A percentile compares a stretch with the other conserved stretches of the same genome.
Evolutionary conservation across 495 filamentous ascomycete genomes (phyloP).

Genomic region (Penicillium robsamsonii): DNA sequence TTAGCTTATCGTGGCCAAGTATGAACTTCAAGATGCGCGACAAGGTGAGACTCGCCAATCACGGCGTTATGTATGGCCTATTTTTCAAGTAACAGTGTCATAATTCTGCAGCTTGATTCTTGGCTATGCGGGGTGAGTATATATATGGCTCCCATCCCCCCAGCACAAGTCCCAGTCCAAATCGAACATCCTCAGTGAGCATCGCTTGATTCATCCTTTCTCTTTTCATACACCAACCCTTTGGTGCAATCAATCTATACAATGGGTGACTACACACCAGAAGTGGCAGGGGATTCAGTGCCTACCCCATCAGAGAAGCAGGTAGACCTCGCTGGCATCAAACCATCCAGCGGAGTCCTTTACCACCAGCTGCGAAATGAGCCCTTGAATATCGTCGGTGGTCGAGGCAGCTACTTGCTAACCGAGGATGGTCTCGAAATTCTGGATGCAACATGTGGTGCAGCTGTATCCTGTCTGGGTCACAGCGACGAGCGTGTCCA

Average conservation of each 20-base stretch:
- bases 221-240: neutral
- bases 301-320: slow-evolving; percentile 1
- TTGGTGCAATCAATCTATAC: neutral
- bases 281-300: neutral
- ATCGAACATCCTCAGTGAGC: neutral
- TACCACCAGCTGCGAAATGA: slow-evolving; percentile 24
- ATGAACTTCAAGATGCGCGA: neutral
- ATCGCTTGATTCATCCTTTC: neutral
- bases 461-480: slow-evolving; percentile 40
- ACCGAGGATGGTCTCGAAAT: slow-evolving; percentile 20
- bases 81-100: neutral
- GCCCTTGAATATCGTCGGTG: slow-evolving; percentile 24
- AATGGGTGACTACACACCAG: slow-evolving; percentile 30
- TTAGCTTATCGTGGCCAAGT: slow-evolving; percentile 19
- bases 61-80: neutral
- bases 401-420: slow-evolving; percentile 21
- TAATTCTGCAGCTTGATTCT: neutral
- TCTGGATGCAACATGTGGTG: slow-evolving; percentile 33
- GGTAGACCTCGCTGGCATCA: neutral
- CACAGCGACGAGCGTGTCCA: slow-evolving; percentile 39
- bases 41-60: slow-evolving; percentile 11
- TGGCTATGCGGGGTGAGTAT: neutral
- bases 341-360: slow-evolving; percentile 22
- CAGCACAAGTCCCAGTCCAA: neutral
- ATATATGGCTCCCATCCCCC: neutral